Base-by-base conservation (phyloP, 2,329 filamentous ascomycete genomes). In the Graphiopsis chlorocephala region DNA sequence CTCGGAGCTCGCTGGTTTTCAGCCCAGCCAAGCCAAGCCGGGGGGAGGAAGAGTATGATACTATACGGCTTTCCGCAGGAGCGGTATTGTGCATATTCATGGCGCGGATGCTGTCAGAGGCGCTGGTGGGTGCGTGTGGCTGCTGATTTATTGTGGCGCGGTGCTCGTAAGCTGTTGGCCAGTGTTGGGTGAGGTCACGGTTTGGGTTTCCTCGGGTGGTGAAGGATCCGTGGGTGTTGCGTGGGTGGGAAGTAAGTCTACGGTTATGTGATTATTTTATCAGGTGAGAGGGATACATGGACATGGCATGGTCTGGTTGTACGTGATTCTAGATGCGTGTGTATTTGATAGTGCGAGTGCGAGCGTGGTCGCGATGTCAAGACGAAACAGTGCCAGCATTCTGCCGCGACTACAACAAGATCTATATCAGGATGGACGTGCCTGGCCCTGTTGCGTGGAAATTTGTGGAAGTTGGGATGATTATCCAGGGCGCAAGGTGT, bases 111-210 rank as follows among this genome's bases (percentile, higher is more conserved):
- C 42, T 29, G 58, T 61, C 42, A 61, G 58, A 50, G 58, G 42
- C 38, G 38, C 48, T 33, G 26, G 20, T 45, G 42, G 58, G 58
- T n/a, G n/a, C n/a, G n/a, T n/a, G n/a, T 61, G 45, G 58, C 58
- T 61, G 58, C 58, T 48, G 45, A 35, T n/a, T n/a, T n/a, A n/a
- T 61, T 61, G 58, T 61, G 58, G 58, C 58, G 20, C 31, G 20
- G 11, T 26, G 50, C 38, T 45, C 38, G 38, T 45, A 45, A 23
- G 25, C 26, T 53, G 14, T n/a, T 45, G 38, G 38, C 15, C 20
- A 45, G 15, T 31, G n/a, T 45, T 45, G 38, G 42, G 42, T 61
- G 45, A 52, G 58, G 58, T 61, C 58, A 61, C 45, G 42, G 25
- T n/a, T 28, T n/a, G 42, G 15, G 38, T 38, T 29, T 28, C 12